Evolutionary conservation across 176 grass and related monocot genomes (phyloP).

Genomic region (Tuctoria greenei): DNA sequence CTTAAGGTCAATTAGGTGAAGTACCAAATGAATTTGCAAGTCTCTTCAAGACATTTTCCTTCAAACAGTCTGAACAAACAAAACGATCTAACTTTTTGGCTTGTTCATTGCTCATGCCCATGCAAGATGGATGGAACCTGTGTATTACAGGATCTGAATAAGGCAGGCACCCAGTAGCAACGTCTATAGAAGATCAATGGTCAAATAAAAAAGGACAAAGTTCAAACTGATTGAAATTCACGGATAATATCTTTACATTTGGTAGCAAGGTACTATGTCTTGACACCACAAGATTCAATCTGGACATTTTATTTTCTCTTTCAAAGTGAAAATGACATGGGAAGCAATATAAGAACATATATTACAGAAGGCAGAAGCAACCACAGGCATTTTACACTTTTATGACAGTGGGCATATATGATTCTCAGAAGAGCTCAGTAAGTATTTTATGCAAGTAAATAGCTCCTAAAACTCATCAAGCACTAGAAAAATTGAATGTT

Average conservation of each 20-base stretch:
- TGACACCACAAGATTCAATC: slow-evolving; percentile 28
- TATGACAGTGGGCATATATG: neutral
- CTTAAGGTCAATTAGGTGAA: slow-evolving; percentile 56
- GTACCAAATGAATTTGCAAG: slow-evolving; percentile 45
- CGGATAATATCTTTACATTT: neutral
- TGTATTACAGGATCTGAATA: slow-evolving; percentile 10
- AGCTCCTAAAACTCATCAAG: neutral
- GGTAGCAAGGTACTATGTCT: neutral
- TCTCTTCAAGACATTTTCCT: slow-evolving; percentile 62
- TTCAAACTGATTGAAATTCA: neutral
- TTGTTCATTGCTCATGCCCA: slow-evolving; percentile 71
- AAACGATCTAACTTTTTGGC: slow-evolving; percentile 82
- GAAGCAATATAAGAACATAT: neutral
- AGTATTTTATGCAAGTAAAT: neutral
- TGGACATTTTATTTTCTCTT: slow-evolving; percentile 10
- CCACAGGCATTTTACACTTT: slow-evolving; percentile 12
- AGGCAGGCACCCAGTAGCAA: neutral
- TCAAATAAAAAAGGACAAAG: slow-evolving; percentile 15
- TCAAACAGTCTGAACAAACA: slow-evolving; percentile 59
- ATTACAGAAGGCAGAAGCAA: neutral
- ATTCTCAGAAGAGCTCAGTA: neutral
- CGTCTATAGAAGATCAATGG: neutral
- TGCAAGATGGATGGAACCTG: slow-evolving; percentile 92
- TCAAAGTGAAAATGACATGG: slow-evolving; percentile 7
- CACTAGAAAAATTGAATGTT: neutral